These are phyloP conservation scores for Salix caprea DNA, from an alignment of 345 rosid species.

Conservation along the genomic window DNA sequence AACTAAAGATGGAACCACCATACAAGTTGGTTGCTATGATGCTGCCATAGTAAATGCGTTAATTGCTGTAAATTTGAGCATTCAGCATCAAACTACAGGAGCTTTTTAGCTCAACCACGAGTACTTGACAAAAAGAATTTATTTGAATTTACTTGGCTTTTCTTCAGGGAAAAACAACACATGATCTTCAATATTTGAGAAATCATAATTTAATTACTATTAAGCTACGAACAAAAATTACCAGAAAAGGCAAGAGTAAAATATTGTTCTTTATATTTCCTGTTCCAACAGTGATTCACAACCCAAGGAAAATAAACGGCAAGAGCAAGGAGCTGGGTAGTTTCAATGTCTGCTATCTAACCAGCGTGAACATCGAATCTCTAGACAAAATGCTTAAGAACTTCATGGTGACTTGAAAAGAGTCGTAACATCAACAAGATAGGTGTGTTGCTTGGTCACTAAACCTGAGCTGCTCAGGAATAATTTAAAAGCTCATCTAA, in stretches of 20 bases:
- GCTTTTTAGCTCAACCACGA: neutral
- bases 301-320: neutral
- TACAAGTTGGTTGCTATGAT: neutral
- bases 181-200: neutral
- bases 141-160: neutral
- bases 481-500: neutral
- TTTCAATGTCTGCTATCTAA: neutral
- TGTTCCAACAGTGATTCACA: neutral
- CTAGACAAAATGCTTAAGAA: neutral
- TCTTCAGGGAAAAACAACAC: neutral
- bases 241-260: neutral
- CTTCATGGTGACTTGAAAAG: neutral
- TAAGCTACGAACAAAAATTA: neutral
- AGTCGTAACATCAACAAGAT: neutral
- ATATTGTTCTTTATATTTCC: neutral
- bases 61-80: neutral
- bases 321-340: neutral
- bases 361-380: neutral
- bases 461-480: neutral
- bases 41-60: neutral
- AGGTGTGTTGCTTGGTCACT: neutral
- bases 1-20: neutral
- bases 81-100: neutral
- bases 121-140: neutral
- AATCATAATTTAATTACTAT: neutral